Evolutionary conservation across 2,329 filamentous ascomycete species (phyloP), one percentile per base, ranked within the genome.

Genomic region (Diplocarpon mali): DNA sequence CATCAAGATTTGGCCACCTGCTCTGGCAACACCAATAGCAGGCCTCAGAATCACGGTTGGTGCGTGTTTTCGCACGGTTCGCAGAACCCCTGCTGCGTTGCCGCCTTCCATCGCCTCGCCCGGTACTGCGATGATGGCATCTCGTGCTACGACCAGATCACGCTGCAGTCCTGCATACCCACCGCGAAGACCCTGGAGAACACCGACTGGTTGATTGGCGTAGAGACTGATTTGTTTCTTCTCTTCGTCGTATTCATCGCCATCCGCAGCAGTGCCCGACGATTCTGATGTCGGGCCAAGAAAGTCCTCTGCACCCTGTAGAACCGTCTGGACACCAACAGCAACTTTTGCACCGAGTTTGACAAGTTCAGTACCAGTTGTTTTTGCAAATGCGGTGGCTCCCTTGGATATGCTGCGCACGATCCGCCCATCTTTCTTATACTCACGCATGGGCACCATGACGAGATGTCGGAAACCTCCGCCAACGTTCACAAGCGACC

Each of bases 41-140:
- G 92, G 92, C 44, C 89, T 72, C 54, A 98, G 77, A 41, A 98
- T 83, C 15, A 96, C 86, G 0, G 89, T 95, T n/a, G 92, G 92
- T 27, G 89, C 88, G 55, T 85, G 78, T 62, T 76, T 82, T 49
- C 82, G 72, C 14, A 98, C 79, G 1, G 83, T 89, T 57, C 71
- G 79, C 12, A 87, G 86, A 1, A 85, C 87, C 2, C 85, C 87
- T 35, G 80, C 77, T 1, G 90, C 89, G 47, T 78, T 88, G 16
- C 79, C 76, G 57, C 84, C 88, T 58, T 95, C 88, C 71, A 94
- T 82, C 1, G 94, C 77, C 61, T 96, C 90, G 0, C 83, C 85
- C 0, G 92, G 90, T 20, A 98, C 86, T 1, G 90, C 92, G 56
- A 98, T 90, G 46, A 98, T 87, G 9, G 90, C 92, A 65, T 98